Evolutionary conservation across 495 filamentous ascomycete species (phyloP), one percentile per base, ranked within the genome.

Genomic region (Ramalina peruviana): DNA sequence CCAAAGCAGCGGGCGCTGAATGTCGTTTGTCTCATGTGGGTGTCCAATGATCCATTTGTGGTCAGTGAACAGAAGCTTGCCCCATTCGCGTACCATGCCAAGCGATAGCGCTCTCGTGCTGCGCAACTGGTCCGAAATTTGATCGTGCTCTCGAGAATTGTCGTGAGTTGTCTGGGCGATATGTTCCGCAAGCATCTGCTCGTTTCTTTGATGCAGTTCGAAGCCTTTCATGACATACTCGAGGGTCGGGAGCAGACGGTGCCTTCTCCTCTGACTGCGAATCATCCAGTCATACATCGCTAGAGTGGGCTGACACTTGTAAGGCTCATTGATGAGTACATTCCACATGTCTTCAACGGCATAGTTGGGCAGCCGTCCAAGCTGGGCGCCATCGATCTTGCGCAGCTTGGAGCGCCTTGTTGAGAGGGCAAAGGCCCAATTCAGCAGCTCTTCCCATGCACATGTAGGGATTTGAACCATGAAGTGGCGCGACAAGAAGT

Each of bases 391-490:
- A 21, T 59, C 38, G 7, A 13, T 15, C 11, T 41, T 51, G 23
- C 60, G 50, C 6, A 36, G 42, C 7, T 61, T 53, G 21, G 54
- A 54, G 43, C 62, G 57, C 25, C 49, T 49, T 39, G 61, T 54
- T 25, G 72, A 63, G 15, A 79, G 59, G 11, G 78, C 66, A 55
- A 70, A 85, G 3, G 78, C 72, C 64, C 80, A 74, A 48, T 78
- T 68, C 23, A 85, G 64, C 9, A 86, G 57, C 40, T 79, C 70
- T 3, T 55, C 52, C 82, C 82, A 85, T 16, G 74, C 65, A 11
- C 64, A 52, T 5, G 51, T 26, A 1, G 72, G 52, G 48, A 86
- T 71, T 0, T 54, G 30, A 15, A 85, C 54, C 1, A 67, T 50
- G 61, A 82, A 85, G 11, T 70, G 65, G 0, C 65, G 63, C 0